Conservation (phyloP, 352 stramenopile genomes). For the Vaucheria bursata region DNA sequence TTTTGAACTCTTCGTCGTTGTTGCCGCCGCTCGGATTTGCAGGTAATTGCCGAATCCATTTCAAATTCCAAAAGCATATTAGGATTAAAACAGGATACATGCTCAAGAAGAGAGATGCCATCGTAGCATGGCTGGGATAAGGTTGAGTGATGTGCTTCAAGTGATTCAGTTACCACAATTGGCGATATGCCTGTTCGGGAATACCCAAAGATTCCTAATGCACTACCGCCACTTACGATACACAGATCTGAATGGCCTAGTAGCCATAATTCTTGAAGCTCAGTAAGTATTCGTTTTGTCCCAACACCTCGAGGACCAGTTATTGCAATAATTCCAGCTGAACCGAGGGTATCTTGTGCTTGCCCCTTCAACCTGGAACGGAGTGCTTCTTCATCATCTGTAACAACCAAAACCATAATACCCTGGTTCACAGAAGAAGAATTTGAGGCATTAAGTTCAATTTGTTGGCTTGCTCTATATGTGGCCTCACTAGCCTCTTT, state of each 20-base stretch:
- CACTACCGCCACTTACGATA: constrained; percentile 36
- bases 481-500: constrained; percentile 37
- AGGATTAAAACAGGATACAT: constrained; percentile 23
- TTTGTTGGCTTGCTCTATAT: constrained; percentile 31
- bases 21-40: constrained; percentile 6
- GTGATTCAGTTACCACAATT: constrained; percentile 33
- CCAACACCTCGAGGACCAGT: constrained; percentile 33
- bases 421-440: constrained; percentile 11
- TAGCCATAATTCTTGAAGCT: constrained; percentile 38
- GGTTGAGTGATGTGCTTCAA: constrained; percentile 23
- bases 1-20: too few species aligned
- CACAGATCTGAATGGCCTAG: constrained; percentile 36
- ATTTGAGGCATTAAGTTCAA: constrained; percentile 13
- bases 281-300: constrained; percentile 34
- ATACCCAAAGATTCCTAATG: constrained; percentile 32
- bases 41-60: constrained; percentile 33
- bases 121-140: constrained; percentile 40
- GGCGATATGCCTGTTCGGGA: constrained; percentile 28
- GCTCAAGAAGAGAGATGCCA: constrained; percentile 18
- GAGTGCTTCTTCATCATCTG: constrained; percentile 36
- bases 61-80: constrained; percentile 31
- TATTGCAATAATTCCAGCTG: constrained; percentile 36
- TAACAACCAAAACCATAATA: constrained; percentile 37
- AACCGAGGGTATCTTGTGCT: constrained; percentile 30
- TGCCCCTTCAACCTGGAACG: constrained; percentile 24